Conservation (phyloP, 1,284 basidiomycete species). For the Rhodotorula sp. region DNA sequence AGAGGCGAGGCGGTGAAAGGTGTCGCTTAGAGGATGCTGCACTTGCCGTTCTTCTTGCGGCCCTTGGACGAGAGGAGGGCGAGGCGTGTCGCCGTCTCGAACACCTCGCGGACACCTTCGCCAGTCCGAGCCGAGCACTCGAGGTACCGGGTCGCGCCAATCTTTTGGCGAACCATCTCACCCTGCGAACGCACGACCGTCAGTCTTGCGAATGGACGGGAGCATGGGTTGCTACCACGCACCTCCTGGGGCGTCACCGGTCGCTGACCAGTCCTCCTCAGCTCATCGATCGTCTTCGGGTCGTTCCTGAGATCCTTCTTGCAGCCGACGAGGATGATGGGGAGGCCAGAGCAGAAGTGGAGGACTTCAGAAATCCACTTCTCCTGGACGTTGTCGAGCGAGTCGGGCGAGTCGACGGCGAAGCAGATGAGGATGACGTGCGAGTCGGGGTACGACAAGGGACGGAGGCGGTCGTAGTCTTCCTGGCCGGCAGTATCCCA, state of each 20-base stretch:
- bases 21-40: slow-evolving; percentile 65
- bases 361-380: slow-evolving; percentile 99
- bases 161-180: slow-evolving; percentile 75
- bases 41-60: slow-evolving; percentile 70
- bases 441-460: slow-evolving; percentile 92
- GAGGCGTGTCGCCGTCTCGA: slow-evolving; percentile 65
- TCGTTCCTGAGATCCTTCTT: slow-evolving; percentile 90
- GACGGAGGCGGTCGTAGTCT: slow-evolving; percentile 92
- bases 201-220: not conserved
- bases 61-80: slow-evolving; percentile 56
- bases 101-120: slow-evolving; percentile 86
- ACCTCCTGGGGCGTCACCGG: slow-evolving; percentile 69
- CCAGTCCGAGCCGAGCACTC: slow-evolving; percentile 95
- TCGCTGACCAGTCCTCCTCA: slow-evolving; percentile 82
- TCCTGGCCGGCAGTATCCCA: slow-evolving; percentile 99
- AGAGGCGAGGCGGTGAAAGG: not conserved
- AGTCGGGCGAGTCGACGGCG: slow-evolving; percentile 94
- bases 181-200: slow-evolving; percentile 57
- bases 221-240: not conserved
- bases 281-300: slow-evolving; percentile 82
- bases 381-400: slow-evolving; percentile 89
- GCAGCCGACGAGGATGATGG: slow-evolving; percentile 86
- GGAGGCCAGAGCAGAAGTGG: slow-evolving; percentile 93
- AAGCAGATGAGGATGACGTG: slow-evolving; percentile 97
- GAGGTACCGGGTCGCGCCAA: slow-evolving; percentile 83